A percentile compares a stretch with the other conserved stretches of the same genome.
phyloP scores from a whole-genome alignment of 2,329 filamentous ascomycete genomes.

The Sporothrix mexicana region DNA sequence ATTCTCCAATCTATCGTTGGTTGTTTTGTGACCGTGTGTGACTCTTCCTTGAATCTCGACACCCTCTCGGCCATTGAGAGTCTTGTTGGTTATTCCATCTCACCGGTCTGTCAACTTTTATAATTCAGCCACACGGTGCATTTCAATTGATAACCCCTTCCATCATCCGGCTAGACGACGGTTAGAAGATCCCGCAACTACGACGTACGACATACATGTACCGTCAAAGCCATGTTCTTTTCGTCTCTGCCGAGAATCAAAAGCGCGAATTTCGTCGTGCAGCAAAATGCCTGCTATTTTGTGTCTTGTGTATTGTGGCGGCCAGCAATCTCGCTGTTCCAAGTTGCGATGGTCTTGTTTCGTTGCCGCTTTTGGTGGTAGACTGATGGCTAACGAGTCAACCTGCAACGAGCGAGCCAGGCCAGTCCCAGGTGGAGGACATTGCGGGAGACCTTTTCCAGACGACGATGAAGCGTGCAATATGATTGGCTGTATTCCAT shows the following conservation, averaged over 20 bases:
- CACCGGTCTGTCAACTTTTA: background rate
- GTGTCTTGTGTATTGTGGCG: background rate
- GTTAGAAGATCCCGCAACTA: no score
- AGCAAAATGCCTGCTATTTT: background rate
- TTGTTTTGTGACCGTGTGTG: background rate
- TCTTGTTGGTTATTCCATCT: background rate
- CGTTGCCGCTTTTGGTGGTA: background rate
- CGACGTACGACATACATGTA: no score
- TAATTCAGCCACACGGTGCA: background rate
- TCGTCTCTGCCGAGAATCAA: background rate
- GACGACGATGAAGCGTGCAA: background rate
- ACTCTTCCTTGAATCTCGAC: background rate
- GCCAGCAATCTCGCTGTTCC: background rate
- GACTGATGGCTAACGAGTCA: background rate
- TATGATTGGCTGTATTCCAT: background rate
- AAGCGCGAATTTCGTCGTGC: background rate
- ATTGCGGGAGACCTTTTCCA: conserved; percentile 27
- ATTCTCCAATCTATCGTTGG: background rate
- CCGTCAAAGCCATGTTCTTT: background rate
- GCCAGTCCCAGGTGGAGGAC: background rate
- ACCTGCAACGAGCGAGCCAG: background rate
- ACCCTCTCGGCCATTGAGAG: background rate
- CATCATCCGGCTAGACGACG: background rate
- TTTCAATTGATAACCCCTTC: background rate
- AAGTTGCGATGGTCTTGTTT: conserved; percentile 1